Base-by-base conservation (phyloP, 805 yeast genomes). In the Kazachstania bromeliacearum region DNA sequence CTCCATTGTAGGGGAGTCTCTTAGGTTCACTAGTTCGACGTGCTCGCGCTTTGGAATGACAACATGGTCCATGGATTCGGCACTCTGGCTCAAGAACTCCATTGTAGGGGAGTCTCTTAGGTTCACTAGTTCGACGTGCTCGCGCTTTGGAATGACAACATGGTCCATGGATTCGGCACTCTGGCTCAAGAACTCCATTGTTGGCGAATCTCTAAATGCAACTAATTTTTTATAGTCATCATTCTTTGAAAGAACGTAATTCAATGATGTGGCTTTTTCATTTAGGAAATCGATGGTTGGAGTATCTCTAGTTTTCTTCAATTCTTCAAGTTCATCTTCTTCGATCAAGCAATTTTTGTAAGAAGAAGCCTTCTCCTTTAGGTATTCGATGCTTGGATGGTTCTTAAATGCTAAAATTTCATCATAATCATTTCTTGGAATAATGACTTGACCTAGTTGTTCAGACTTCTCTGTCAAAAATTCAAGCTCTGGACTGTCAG, bases 1-100 rank as follows among this genome's bases (percentile, higher is more conserved):
- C 5, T 48, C 49, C 4, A 57, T 16, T 2, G 46, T 43, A 2
- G 60, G 60, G 2, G 8, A 6, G 4, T 31, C 12, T 10, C n/a
- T 24, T 12, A 12, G 9, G 27, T 24, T 24, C 6, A 24, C 12
- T 7, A 24, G 12, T 24, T 24, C 27, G 5, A 12, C n/a, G 13
- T 24, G n/a, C 5, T 7, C 6, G 7, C 20, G 24, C 13, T 19
- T 29, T 4, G 18, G 22, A 12, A 29, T 16, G 5, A 29, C 23
- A 5, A 29, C 32, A n/a, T n/a, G 18, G 13, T 19, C 15, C 5
- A 19, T 19, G n/a, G 18, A 19, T 16, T 22, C 32, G 4, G 32
- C 32, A 29, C 16, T 6, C 12, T n/a, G 12, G 13, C 23, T 29
- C 16, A 29, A 19, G 24, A 29, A 29, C 8, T 29, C 20, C 10